Base-by-base conservation (phyloP, 805 yeast species). In the Candida arabinofermentans region DNA sequence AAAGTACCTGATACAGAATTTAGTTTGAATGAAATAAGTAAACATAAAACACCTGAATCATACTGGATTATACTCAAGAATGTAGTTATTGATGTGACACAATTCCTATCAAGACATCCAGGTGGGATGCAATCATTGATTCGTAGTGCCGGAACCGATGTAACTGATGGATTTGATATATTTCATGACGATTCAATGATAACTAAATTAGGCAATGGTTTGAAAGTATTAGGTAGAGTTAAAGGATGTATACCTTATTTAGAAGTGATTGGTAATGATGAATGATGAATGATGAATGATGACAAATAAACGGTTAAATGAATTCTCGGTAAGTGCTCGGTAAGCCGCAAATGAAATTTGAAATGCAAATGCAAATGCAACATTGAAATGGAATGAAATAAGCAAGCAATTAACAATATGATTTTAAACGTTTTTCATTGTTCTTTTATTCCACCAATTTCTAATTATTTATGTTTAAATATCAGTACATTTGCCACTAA, bases 71-170 rank as follows among this genome's bases (percentile, higher is more conserved):
- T 75, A 14, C 70, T 76, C 27, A 75, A 76, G 51, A 70, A 74
- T 46, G 75, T 72, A 2, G 79, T 76, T 4, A 50, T 76, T 42
- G 74, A 76, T 51, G 64, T 67, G 35, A 69, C 79, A 0, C 48
- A 64, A 12, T 75, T 76, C 47, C 55, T 74, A 43, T 46, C 54
- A 13, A 62, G 67, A 49, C 83, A 78, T 58, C 83, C 84, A 24
- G 95, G 95, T 61, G 95, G 95, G 43, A 84, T 78, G 48, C 89
- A 81, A 55, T 79, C 83, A 24, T 71, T 86, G 39, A 58, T 73
- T 26, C 89, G 82, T 49, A 70, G 73, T 52, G 93, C 83, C 27
- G 95, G 95, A 30, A 66, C 67, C 44, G 91, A 86, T 60, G 84
- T 84, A 48, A 77, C 83, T 19, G 70, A 64, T 41, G 76, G 74